phyloP scores from a whole-genome alignment of 1,284 basidiomycete genomes.

The Sanghuangporus sanghuang region DNA sequence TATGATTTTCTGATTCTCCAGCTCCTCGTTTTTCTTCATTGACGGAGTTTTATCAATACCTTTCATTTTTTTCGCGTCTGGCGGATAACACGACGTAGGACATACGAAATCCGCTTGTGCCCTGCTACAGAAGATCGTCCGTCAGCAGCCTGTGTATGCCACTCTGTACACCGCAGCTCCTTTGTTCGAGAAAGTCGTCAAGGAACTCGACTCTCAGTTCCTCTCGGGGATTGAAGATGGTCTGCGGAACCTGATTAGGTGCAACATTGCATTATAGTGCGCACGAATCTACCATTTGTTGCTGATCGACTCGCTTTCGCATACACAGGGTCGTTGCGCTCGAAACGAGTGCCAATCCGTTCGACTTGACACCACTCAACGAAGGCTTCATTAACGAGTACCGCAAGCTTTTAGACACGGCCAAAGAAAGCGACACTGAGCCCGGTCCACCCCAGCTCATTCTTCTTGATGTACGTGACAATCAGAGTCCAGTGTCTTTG shows the following conservation, averaged over 20 bases:
- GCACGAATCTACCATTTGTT: neutral
- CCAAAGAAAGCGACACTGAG: neutral
- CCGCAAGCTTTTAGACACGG: neutral
- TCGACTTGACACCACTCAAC: neutral
- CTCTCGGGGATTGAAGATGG: neutral
- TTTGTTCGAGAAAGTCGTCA: constrained; percentile 1
- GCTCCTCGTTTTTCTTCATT: no score
- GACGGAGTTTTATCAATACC: no score
- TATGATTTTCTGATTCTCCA: no score
- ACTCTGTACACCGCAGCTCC: neutral
- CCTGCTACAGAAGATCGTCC: constrained; percentile 3
- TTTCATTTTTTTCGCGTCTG: no score
- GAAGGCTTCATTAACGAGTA: neutral
- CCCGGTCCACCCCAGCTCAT: constrained; percentile 2
- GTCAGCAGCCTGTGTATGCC: neutral
- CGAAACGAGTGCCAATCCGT: neutral
- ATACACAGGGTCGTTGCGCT: constrained; percentile 3
- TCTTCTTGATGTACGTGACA: constrained; percentile 5
- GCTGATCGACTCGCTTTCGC: neutral
- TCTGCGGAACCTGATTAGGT: constrained; percentile 5
- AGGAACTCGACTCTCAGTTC: constrained; percentile 7
- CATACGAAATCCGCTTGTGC: constrained; percentile 10
- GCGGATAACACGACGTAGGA: neutral
- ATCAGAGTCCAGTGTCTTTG: neutral
- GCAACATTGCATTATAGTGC: neutral